A percentile compares a stretch with the other conserved stretches of the same genome.
Evolutionary conservation across 805 yeast genomes (phyloP).

Genomic region (Metschnikowia koreensis): DNA sequence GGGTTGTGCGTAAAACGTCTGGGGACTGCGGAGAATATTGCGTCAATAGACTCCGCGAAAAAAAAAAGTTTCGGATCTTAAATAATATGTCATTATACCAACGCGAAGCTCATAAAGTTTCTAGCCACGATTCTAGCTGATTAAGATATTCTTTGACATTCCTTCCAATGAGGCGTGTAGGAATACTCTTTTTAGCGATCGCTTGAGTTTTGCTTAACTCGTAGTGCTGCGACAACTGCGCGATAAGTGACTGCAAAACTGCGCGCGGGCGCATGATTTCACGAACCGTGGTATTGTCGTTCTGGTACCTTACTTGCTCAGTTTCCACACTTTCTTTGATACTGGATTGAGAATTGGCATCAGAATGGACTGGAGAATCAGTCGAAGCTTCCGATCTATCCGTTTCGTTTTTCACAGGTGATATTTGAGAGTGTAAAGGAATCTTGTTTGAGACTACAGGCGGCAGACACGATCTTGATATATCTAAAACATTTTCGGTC

Average conservation of each 20-base stretch:
- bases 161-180: conserved; percentile 29
- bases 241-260: conserved; percentile 17
- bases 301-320: too few relatives aligned
- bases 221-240: conserved; percentile 31
- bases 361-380: not conserved
- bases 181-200: conserved; percentile 35
- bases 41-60: too few relatives aligned
- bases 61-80: too few relatives aligned
- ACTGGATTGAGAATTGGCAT: not conserved
- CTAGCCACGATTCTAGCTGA: conserved; percentile 9
- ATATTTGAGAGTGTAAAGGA: too few relatives aligned
- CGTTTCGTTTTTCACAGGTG: too few relatives aligned
- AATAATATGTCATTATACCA: too few relatives aligned
- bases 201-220: conserved; percentile 32
- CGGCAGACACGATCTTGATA: not conserved
- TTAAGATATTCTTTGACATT: conserved; percentile 23
- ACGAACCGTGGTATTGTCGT: not conserved
- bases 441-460: not conserved
- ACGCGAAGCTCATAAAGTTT: not conserved
- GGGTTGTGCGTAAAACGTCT: not conserved
- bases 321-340: not conserved
- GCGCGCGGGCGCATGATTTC: not conserved
- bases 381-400: too few relatives aligned
- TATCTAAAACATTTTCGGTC: not conserved
- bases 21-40: not conserved